These are phyloP conservation scores for Fusarium sp. DNA, from an alignment of 2,329 filamentous ascomycete species.

Conservation along the genomic window DNA sequence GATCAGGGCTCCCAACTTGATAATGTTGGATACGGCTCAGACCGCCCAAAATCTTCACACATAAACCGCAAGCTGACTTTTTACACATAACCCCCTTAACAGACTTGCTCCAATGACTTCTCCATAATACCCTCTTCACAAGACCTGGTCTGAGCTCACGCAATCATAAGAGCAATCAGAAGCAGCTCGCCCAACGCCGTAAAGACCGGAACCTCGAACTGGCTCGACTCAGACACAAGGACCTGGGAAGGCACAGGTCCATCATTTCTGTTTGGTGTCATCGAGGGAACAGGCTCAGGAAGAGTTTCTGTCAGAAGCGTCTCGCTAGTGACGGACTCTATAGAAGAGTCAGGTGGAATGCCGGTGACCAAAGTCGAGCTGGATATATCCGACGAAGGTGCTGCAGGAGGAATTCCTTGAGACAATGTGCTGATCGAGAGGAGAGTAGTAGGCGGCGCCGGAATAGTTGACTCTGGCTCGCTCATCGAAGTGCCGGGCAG, in stretches of 20 bases:
- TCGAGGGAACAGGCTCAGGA: slow-evolving; percentile 39
- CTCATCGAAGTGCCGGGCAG: background rate
- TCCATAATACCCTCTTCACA: too few relatives aligned
- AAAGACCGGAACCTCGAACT: slow-evolving; percentile 36
- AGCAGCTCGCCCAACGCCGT: slow-evolving; percentile 41
- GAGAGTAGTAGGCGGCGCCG: background rate
- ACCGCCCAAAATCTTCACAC: slow-evolving; percentile 23
- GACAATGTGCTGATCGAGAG: slow-evolving; percentile 6
- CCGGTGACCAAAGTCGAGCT: slow-evolving; percentile 2
- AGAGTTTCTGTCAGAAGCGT: slow-evolving; percentile 34
- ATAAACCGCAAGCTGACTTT: background rate
- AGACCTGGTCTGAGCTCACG: background rate
- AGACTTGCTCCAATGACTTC: too few relatives aligned
- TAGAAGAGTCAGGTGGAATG: background rate
- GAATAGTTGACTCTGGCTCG: background rate
- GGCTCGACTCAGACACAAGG: slow-evolving; percentile 43
- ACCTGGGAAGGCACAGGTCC: slow-evolving; percentile 44
- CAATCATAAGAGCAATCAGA: slow-evolving; percentile 40
- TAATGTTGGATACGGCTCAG: background rate
- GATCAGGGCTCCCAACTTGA: background rate
- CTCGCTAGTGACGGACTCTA: slow-evolving; percentile 3
- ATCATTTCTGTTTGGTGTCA: slow-evolving; percentile 28
- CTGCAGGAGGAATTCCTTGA: background rate
- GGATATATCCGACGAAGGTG: background rate
- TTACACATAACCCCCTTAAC: too few relatives aligned